Base-by-base conservation (phyloP, 192 early-diverging fungal genomes). In the Chytriomyces confervae region DNA sequence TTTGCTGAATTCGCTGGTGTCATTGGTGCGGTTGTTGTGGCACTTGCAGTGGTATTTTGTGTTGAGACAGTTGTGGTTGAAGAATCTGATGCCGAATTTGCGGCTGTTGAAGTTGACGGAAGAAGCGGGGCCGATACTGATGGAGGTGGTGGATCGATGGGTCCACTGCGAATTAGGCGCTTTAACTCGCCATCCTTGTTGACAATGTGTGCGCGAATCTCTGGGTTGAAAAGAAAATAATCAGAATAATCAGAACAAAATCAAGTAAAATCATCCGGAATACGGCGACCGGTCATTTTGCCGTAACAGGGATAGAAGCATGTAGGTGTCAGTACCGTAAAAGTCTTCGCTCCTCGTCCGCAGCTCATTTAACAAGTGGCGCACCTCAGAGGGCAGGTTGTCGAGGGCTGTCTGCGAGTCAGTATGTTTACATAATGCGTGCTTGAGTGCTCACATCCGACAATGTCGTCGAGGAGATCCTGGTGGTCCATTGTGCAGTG, bases 291-390 rank as follows among this genome's bases (percentile, higher is more conserved):
- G n/a, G n/a, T 0, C n/a, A n/a, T n/a, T n/a, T 36, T 36, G 29
- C 29, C 29, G 29, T 36, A 36, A 36, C 29, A 36, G 29, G 29
- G 29, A 36, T 36, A 36, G 29, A 36, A 1, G 29, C 29, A 36
- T 36, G 29, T 36, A n/a, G 46, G 18, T 69, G 43, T 60, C 53
- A 18, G 9, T 13, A 74, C 72, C 72, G 61, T 74, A 74, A 44
- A 43, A 74, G 18, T 74, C 72, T 23, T 74, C 72, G 45, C 61
- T 63, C 24, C 72, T 57, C 8, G 72, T 63, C 27, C 75, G n/a
- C 8, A 77, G 64, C 53, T 77, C 75, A 45, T 77, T 77, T 36
- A 77, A 77, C 7, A 77, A 46, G 66, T 77, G 75, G 9, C 53
- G n/a, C 13, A 77, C 44, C 49, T 77, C 75, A 23, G 65, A 20